A percentile compares a stretch with the other conserved stretches of the same genome.
These are phyloP conservation scores for Microascus cirrosus DNA, from an alignment of 2,329 filamentous ascomycete genomes.

Conservation along the genomic window DNA sequence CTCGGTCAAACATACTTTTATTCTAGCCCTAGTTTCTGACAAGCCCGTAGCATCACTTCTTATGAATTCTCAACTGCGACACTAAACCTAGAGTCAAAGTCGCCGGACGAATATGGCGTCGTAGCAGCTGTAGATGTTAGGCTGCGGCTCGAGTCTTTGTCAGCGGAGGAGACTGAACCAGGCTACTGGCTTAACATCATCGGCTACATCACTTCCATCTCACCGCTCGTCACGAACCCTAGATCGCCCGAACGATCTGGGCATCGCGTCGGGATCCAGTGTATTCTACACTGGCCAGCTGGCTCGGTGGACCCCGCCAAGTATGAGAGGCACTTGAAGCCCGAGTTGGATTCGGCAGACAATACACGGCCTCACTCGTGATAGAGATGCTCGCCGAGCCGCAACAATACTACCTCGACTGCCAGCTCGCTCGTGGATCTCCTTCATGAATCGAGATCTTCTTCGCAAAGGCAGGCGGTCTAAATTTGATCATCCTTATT, in stretches of 20 bases:
- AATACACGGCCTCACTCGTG: neutral
- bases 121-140: slow-evolving; percentile 57
- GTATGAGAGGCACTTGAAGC: slow-evolving; percentile 53
- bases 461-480: no score
- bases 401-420: neutral
- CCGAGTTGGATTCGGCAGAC: neutral
- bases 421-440: neutral
- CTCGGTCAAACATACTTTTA: neutral
- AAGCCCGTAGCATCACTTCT: slow-evolving; percentile 29
- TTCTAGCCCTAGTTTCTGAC: slow-evolving; percentile 2
- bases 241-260: neutral
- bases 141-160: slow-evolving; percentile 56
- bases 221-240: neutral
- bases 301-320: slow-evolving; percentile 58
- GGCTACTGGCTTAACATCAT: slow-evolving; percentile 89
- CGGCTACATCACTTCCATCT: slow-evolving; percentile 52
- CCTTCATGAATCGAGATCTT: neutral
- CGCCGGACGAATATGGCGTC: slow-evolving; percentile 34
- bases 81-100: slow-evolving; percentile 58
- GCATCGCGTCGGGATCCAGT: slow-evolving; percentile 47
- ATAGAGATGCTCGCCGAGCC: neutral
- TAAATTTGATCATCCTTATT: no score
- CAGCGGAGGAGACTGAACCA: slow-evolving; percentile 49
- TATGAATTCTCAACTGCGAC: slow-evolving; percentile 44
- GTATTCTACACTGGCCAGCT: slow-evolving; percentile 66